Percentiles rank a stretch among this genome's conserved stretches.
These are phyloP conservation scores for Teunomyces aglyptinius DNA, from an alignment of 805 yeast species.

Conservation along the genomic window DNA sequence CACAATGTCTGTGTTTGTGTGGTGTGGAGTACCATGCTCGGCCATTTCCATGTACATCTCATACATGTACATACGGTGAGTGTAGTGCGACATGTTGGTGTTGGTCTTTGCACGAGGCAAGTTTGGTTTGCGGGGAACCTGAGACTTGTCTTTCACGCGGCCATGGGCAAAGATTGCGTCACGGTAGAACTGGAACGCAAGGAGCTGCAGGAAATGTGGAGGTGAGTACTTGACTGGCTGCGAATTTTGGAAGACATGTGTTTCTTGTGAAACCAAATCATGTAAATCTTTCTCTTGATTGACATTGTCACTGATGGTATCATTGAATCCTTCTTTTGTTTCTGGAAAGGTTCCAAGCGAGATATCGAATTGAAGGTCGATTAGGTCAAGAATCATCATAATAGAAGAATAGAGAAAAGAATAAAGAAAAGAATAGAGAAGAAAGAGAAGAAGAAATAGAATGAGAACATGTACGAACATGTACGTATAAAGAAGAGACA, in stretches of 20 bases:
- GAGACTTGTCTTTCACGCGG: not conserved
- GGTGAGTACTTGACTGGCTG: slow-evolving; percentile 5
- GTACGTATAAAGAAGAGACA: no score
- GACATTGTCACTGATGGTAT: no score
- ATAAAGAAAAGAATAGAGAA: no score
- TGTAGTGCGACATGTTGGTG: slow-evolving; percentile 24
- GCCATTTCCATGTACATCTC: slow-evolving; percentile 5
- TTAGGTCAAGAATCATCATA: no score
- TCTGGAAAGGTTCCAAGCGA: no score
- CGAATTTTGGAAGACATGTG: slow-evolving; percentile 1
- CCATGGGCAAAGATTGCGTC: not conserved
- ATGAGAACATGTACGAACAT: no score
- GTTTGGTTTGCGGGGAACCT: slow-evolving; percentile 13
- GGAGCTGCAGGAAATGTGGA: slow-evolving; percentile 6
- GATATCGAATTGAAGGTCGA: no score
- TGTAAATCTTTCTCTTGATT: no score
- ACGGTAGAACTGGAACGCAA: slow-evolving; percentile 5
- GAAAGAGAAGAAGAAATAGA: no score
- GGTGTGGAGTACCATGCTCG: not conserved
- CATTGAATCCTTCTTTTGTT: no score
- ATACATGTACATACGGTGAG: slow-evolving; percentile 21
- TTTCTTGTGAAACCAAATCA: not conserved
- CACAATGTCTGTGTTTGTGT: no score
- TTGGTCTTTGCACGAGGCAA: slow-evolving; percentile 23
- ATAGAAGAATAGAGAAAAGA: no score